Evolutionary conservation across 208 protist genomes (phyloP), one percentile per base, ranked within the genome.

Genomic region (Polymyxa betae): DNA sequence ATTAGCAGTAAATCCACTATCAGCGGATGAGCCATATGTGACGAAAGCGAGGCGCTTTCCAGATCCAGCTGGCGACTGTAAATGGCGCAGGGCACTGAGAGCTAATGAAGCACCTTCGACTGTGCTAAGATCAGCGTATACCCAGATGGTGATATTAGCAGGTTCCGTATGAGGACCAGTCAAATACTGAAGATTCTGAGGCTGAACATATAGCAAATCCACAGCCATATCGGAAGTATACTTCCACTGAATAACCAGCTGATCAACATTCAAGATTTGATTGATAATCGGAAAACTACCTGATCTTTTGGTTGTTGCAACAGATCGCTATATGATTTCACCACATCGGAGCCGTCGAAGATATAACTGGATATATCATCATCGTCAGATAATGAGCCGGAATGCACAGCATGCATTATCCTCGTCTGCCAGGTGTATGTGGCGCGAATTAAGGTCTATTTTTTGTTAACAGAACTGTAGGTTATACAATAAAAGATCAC

Each of bases 71-170:
- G 49, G 49, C 24, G 49, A 60, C 12, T 5, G 12, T 29, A 60
- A 24, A 60, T 60, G 49, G 49, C 49, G 49, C 12, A 60, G 5
- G 49, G 72, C 72, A 35, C 35, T 82, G 72, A 82, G 35, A 16
- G 72, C 72, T 20, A 82, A 16, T 45, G 35, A 5, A 20, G 72
- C 72, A 43, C 16, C n/a, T 5, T 45, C 35, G 5, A 38, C n/a
- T 38, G 16, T 82, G 72, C 35, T n/a, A 5, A 82, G n/a, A 82
- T 82, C 72, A 5, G 16, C 72, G n/a, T 82, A 45, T 38, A 82
- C 16, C 72, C 72, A 82, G 10, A 82, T 43, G 16, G 72, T 82
- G 5, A 43, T 40, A 60, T 60, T 60, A 29, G 49, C 49, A 5
- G 49, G 24, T 60, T 24, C 49, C 5, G 49, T 5, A 29, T 60